Percentiles rank a stretch among this genome's conserved stretches.
phyloP scores from a whole-genome alignment of 2,329 filamentous ascomycete genomes.

The Aureobasidium melanogenum region DNA sequence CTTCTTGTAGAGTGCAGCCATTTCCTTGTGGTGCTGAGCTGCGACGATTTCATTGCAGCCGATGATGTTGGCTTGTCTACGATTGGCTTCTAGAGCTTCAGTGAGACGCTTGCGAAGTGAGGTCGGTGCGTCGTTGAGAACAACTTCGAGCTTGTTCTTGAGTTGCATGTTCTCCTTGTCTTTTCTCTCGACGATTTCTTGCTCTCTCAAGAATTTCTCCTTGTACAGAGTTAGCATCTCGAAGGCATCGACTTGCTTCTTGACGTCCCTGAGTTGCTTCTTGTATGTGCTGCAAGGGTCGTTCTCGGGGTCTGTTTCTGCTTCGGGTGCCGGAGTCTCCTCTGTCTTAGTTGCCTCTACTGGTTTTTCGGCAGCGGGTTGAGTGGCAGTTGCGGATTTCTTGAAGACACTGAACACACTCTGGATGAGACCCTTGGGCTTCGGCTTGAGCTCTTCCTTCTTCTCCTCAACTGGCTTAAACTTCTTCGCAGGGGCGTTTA shows the following conservation, averaged over 20 bases:
- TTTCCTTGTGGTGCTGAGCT: neutral
- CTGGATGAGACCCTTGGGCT: neutral
- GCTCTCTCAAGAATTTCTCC: neutral
- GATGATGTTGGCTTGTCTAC: neutral
- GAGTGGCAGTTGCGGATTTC: neutral
- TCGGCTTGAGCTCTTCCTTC: neutral
- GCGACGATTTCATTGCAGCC: neutral
- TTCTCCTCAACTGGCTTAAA: neutral
- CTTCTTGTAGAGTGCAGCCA: neutral
- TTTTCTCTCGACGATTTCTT: neutral
- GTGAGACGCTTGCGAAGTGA: neutral
- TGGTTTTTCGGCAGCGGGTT: neutral
- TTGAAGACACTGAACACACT: neutral
- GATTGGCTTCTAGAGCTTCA: neutral
- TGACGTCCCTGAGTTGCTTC: neutral
- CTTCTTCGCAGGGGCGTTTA: neutral
- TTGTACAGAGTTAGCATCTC: neutral
- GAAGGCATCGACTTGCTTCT: neutral
- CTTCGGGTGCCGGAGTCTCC: neutral
- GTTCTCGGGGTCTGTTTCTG: neutral
- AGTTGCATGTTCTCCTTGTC: neutral
- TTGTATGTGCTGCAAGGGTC: neutral
- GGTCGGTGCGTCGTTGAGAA: neutral
- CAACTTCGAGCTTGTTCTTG: neutral
- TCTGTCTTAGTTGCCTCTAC: neutral